phyloP scores from a whole-genome alignment of 2,329 filamentous ascomycete species.

The Lecanicillium sp. region DNA sequence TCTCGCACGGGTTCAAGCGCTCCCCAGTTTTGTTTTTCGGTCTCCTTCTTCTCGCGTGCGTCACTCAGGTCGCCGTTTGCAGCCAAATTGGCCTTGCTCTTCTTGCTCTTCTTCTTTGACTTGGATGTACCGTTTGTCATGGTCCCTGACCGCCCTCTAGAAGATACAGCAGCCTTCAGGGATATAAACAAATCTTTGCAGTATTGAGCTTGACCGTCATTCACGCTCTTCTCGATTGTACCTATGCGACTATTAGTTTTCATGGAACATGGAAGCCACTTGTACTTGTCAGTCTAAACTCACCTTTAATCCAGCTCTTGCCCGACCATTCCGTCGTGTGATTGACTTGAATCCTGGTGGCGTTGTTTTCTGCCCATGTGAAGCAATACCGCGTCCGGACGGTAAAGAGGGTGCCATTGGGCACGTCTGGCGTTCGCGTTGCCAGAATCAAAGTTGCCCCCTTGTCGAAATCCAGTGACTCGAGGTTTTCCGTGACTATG shows the following conservation, averaged over 20 bases:
- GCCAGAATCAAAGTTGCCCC: conserved; percentile 72
- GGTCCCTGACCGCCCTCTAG: conserved; percentile 46
- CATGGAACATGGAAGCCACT: not conserved
- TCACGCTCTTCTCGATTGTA: conserved; percentile 91
- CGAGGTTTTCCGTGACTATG: conserved; percentile 77
- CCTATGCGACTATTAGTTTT: conserved; percentile 40
- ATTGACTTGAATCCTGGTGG: conserved; percentile 77
- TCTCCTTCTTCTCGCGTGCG: conserved; percentile 30
- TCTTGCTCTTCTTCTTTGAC: conserved; percentile 55
- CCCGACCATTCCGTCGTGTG: conserved; percentile 93
- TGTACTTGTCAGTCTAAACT: conserved; percentile 15
- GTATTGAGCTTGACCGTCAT: conserved; percentile 79
- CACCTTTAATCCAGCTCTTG: conserved; percentile 97
- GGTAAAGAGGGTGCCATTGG: conserved; percentile 82
- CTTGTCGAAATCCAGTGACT: conserved; percentile 79
- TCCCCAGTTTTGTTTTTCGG: conserved; percentile 57
- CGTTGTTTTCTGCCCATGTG: conserved; percentile 81
- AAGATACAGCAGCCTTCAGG: conserved; percentile 63
- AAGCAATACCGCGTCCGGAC: conserved; percentile 94
- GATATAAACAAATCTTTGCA: conserved; percentile 71
- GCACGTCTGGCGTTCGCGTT: conserved; percentile 90
- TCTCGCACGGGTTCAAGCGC: conserved; percentile 68
- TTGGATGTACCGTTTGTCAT: conserved; percentile 45
- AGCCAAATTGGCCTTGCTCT: conserved; percentile 36
- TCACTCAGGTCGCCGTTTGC: conserved; percentile 31